Evolutionary conservation across 2,329 filamentous ascomycete species (phyloP).

Genomic region (Cryoendolithus antarcticus): DNA sequence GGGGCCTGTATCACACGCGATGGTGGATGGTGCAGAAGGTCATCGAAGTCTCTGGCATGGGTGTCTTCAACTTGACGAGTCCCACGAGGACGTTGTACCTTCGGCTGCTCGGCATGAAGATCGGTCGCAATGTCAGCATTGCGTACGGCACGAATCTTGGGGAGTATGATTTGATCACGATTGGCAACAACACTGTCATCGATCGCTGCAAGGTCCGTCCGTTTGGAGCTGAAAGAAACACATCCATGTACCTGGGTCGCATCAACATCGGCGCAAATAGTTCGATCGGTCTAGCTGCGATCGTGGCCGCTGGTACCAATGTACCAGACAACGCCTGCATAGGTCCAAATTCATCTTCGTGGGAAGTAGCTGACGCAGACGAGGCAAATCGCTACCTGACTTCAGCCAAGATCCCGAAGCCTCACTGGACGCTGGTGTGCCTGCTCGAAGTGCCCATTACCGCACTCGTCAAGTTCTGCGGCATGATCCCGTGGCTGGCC

Average conservation of each 20-base stretch:
- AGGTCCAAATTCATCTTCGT: constrained; percentile 45
- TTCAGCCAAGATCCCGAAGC: constrained; percentile 25
- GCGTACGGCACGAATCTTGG: constrained; percentile 32
- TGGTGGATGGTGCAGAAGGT: constrained; percentile 49
- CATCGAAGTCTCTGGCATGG: constrained; percentile 36
- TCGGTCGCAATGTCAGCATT: constrained; percentile 41
- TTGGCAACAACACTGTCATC: constrained; percentile 38
- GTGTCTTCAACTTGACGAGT: constrained; percentile 33
- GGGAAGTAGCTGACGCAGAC: constrained; percentile 37
- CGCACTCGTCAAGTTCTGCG: constrained; percentile 29
- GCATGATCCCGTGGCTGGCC: constrained; percentile 32
- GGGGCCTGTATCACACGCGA: constrained; percentile 44
- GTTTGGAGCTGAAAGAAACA: constrained; percentile 45
- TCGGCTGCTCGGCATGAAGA: constrained; percentile 40
- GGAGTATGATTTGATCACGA: constrained; percentile 47
- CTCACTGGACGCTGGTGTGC: constrained; percentile 34
- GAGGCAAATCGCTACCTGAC: constrained; percentile 37
- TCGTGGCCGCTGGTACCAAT: constrained; percentile 38
- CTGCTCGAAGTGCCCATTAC: constrained; percentile 34
- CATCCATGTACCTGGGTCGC: constrained; percentile 43
- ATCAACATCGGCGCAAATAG: constrained; percentile 39
- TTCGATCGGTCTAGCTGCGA: constrained; percentile 36
- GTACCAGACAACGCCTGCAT: constrained; percentile 41
- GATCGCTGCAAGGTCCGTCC: constrained; percentile 39
- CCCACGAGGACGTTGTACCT: constrained; percentile 34